A percentile compares a stretch with the other conserved stretches of the same genome.
Conservation (phyloP, 768 basidiomycete species). For the Ramaria rubella region DNA sequence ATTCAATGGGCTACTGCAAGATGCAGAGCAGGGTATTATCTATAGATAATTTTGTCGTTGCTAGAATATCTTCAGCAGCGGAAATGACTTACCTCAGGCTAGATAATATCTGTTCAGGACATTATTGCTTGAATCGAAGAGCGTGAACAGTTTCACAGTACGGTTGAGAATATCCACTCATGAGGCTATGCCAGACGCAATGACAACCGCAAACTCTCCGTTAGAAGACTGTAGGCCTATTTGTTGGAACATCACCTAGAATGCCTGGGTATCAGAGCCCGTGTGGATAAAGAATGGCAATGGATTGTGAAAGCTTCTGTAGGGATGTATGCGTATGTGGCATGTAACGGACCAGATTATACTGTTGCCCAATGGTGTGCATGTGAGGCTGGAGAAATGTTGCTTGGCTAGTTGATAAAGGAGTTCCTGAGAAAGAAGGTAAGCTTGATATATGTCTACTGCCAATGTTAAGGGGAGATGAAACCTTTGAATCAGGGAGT, state of each 20-base stretch:
- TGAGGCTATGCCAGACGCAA: constrained; percentile 5
- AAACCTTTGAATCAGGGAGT: constrained; percentile 4
- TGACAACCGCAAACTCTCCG: constrained; percentile 4
- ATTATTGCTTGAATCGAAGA: neutral
- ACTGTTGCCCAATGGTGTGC: neutral
- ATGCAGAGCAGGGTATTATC: too few relatives aligned
- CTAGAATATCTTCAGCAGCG: too few relatives aligned
- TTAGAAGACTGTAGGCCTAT: neutral
- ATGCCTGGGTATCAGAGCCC: neutral
- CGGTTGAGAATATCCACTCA: constrained; percentile 11
- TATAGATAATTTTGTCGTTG: too few relatives aligned
- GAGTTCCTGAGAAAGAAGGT: neutral
- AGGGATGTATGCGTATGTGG: neutral
- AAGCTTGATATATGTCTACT: neutral
- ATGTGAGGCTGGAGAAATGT: neutral
- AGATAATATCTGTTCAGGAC: too few relatives aligned
- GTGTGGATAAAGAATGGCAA: neutral
- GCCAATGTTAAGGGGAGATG: neutral
- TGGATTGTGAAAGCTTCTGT: neutral
- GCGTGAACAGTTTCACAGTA: constrained; percentile 1
- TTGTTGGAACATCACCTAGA: neutral
- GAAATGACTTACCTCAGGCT: too few relatives aligned
- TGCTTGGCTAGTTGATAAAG: neutral
- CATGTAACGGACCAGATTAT: constrained; percentile 1
- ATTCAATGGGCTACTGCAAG: too few relatives aligned